Evolutionary conservation across 805 yeast genomes (phyloP).

Genomic region (Metschnikowia baotianmanensis): DNA sequence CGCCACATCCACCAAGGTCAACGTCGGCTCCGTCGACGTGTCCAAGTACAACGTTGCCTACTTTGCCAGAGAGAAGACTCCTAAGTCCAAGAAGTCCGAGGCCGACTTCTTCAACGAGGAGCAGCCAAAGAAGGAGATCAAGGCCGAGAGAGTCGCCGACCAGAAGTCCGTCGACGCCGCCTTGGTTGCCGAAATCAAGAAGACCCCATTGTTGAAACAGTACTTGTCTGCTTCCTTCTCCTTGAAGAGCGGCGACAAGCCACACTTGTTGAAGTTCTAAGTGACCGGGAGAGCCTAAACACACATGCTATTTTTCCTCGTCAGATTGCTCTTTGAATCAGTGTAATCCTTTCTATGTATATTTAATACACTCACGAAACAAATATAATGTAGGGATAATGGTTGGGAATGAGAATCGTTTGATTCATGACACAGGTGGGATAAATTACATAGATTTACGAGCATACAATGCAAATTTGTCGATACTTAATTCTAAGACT

Average conservation of each 20-base stretch:
- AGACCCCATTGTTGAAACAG: slow-evolving; percentile 95
- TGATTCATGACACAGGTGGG: no score
- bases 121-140: slow-evolving; percentile 77
- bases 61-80: slow-evolving; percentile 93
- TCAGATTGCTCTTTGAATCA: slow-evolving; percentile 16
- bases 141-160: slow-evolving; percentile 93
- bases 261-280: slow-evolving; percentile 97
- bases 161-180: slow-evolving; percentile 94
- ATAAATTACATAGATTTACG: no score
- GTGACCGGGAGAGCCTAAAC: slow-evolving; percentile 11
- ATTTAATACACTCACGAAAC: slow-evolving; percentile 22
- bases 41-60: slow-evolving; percentile 90
- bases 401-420: no score
- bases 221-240: slow-evolving; percentile 95
- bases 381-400: not conserved
- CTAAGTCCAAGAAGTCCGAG: slow-evolving; percentile 83
- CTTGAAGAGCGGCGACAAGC: slow-evolving; percentile 97
- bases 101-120: slow-evolving; percentile 85
- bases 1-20: slow-evolving; percentile 94
- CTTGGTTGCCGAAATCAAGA: slow-evolving; percentile 89
- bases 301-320: slow-evolving; percentile 2
- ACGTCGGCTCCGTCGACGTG: slow-evolving; percentile 76
- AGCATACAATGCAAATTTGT: no score
- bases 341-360: slow-evolving; percentile 18
- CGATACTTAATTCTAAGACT: no score